These are phyloP conservation scores for Globisporangium splendens DNA, from an alignment of 352 stramenopile species.

Conservation along the genomic window DNA sequence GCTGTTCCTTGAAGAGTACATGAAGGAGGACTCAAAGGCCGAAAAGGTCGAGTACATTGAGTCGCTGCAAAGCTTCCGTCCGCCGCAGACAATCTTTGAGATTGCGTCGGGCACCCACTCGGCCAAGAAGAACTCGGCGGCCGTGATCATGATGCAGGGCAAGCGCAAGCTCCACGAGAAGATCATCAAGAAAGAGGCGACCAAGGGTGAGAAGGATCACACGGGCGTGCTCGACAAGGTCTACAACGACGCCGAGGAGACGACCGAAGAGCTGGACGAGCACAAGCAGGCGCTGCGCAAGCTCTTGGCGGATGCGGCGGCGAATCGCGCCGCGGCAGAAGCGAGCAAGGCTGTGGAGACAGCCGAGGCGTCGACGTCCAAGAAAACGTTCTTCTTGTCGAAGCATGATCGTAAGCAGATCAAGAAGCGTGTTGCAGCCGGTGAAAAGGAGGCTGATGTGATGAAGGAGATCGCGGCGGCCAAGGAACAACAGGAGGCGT, in stretches of 20 bases:
- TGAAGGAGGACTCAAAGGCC: conserved; percentile 73
- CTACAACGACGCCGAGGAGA: conserved; percentile 34
- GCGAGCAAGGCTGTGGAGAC: not conserved
- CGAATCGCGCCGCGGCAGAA: conserved; percentile 3
- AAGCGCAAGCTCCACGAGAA: conserved; percentile 84
- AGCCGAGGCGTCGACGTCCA: conserved; percentile 21
- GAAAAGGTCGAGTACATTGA: conserved; percentile 90
- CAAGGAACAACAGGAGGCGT: conserved; percentile 30
- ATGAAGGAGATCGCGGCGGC: conserved; percentile 51
- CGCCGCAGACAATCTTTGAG: conserved; percentile 96
- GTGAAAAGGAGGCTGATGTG: conserved; percentile 72
- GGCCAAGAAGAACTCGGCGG: conserved; percentile 71
- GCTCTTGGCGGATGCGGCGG: conserved; percentile 5
- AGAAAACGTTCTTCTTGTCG: conserved; percentile 87
- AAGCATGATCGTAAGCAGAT: conserved; percentile 94
- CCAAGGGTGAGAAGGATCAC: conserved; percentile 31
- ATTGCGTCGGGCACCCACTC: conserved; percentile 84
- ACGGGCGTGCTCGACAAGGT: conserved; percentile 25
- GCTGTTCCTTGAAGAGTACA: conserved; percentile 86
- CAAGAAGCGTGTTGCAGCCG: conserved; percentile 85
- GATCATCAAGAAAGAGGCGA: conserved; percentile 81
- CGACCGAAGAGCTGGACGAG: conserved; percentile 27
- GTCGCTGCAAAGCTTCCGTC: conserved; percentile 91
- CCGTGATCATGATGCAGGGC: conserved; percentile 82
- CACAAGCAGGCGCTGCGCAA: conserved; percentile 13